These are phyloP conservation scores for Salix exigua DNA, from an alignment of 345 rosid species.

Conservation along the genomic window DNA sequence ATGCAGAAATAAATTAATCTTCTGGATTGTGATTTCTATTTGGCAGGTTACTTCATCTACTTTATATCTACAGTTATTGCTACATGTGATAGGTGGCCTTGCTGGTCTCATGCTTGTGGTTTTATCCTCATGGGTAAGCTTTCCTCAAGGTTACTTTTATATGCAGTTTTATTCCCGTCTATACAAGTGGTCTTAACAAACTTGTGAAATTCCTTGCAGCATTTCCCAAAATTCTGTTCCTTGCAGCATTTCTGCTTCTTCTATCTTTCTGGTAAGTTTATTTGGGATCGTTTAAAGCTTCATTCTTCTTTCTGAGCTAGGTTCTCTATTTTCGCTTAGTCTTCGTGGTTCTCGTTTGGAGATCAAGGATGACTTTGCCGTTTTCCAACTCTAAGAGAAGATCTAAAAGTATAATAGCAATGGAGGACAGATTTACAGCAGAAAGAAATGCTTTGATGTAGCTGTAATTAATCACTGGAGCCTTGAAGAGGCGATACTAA, in stretches of 20 bases:
- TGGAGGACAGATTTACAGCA: not conserved
- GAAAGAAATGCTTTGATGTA: not conserved
- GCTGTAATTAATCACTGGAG: not conserved
- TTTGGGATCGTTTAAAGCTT: not conserved
- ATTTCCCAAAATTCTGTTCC: slow-evolving; percentile 50
- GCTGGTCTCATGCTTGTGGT: slow-evolving; percentile 60
- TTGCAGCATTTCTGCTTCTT: slow-evolving; percentile 61
- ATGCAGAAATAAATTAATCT: not conserved
- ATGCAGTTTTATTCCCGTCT: not conserved
- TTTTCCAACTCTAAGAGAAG: not conserved
- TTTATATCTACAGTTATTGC: slow-evolving; percentile 45
- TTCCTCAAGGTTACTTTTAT: not conserved
- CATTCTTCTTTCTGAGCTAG: not conserved
- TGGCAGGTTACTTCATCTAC: slow-evolving; percentile 54
- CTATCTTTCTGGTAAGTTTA: slow-evolving; percentile 61
- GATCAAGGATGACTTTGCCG: not conserved
- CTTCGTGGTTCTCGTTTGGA: not conserved
- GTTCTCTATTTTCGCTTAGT: not conserved
- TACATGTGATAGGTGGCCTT: slow-evolving; percentile 46
- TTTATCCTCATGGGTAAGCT: slow-evolving; percentile 63
- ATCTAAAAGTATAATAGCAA: not conserved
- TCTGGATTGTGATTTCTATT: not conserved
- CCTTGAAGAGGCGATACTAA: not conserved
- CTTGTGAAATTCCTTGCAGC: slow-evolving; percentile 39
- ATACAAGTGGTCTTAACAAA: slow-evolving; percentile 5